Conservation (phyloP, 768 basidiomycete species). For the Mycena polygramma region DNA sequence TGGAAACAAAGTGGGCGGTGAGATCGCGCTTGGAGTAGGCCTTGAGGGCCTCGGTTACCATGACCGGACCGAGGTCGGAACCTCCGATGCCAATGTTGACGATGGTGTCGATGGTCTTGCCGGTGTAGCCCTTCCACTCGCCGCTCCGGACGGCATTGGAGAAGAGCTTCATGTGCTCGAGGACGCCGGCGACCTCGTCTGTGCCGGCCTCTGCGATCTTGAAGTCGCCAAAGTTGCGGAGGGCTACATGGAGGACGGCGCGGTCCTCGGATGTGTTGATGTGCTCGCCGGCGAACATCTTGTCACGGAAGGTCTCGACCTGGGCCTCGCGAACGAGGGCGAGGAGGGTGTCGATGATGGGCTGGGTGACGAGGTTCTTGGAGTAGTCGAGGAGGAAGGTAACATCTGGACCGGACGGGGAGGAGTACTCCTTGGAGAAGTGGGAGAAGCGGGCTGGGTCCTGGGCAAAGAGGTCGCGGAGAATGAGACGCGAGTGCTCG, state of each 20-base stretch:
- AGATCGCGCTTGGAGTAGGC: conserved; percentile 92
- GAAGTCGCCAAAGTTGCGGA: conserved; percentile 85
- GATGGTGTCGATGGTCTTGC: conserved; percentile 92
- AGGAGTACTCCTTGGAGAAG: conserved; percentile 84
- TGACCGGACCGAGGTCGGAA: conserved; percentile 97
- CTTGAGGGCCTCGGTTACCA: conserved; percentile 99
- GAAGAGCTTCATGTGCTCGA: conserved; percentile 94
- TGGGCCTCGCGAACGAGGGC: conserved; percentile 87
- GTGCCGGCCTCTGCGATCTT: conserved; percentile 85
- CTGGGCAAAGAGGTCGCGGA: conserved; percentile 93
- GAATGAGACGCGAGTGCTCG: conserved; percentile 78
- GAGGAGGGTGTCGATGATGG: conserved; percentile 84
- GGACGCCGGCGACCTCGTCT: conserved; percentile 84
- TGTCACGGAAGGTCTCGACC: conserved; percentile 87
- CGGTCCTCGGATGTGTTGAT: conserved; percentile 99
- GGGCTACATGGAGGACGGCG: conserved; percentile 94
- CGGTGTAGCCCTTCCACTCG: conserved; percentile 97
- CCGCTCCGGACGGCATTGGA: conserved; percentile 87
- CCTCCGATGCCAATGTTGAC: conserved; percentile 99
- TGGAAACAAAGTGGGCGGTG: conserved; percentile 90
- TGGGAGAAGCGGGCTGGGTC: conserved; percentile 90
- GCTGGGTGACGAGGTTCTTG: conserved; percentile 93
- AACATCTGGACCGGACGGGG: conserved; percentile 72
- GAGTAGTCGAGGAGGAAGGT: conserved; percentile 96
- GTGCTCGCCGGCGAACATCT: conserved; percentile 96